Evolutionary conservation across 345 rosid genomes (phyloP).

Genomic region (Mallotus nudiflorus): DNA sequence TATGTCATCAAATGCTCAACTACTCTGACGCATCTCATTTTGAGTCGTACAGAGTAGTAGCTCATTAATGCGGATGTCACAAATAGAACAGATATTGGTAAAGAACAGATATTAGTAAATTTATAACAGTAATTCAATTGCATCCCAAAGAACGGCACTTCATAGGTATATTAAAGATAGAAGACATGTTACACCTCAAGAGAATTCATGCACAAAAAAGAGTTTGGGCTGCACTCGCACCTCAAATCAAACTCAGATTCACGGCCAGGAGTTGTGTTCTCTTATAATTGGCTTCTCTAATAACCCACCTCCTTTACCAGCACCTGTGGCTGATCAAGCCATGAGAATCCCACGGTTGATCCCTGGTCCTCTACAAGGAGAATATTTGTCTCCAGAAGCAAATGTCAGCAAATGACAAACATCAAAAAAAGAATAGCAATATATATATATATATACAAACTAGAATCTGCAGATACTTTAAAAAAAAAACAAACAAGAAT

Average conservation of each 20-base stretch:
- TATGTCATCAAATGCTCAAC: neutral
- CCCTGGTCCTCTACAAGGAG: slow-evolving; percentile 52
- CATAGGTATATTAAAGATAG: neutral
- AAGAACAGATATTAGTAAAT: too few relatives aligned
- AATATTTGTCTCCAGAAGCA: slow-evolving; percentile 48
- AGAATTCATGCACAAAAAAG: neutral
- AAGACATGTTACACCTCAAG: neutral
- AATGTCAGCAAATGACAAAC: slow-evolving; percentile 14
- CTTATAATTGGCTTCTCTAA: slow-evolving; percentile 71
- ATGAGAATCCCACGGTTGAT: slow-evolving; percentile 49
- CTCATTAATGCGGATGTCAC: neutral
- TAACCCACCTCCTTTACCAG: slow-evolving; percentile 73
- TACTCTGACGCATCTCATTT: neutral
- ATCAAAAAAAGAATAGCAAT: slow-evolving; percentile 7
- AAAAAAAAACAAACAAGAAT: neutral
- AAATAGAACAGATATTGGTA: neutral
- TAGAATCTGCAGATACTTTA: neutral
- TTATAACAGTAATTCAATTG: neutral
- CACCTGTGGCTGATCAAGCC: slow-evolving; percentile 44
- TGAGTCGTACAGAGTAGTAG: neutral
- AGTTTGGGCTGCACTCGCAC: slow-evolving; percentile 18
- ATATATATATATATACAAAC: neutral
- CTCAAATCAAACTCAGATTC: slow-evolving; percentile 78
- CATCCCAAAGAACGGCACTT: neutral
- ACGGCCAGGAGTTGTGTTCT: slow-evolving; percentile 69